phyloP scores from a whole-genome alignment of 257 asterid genomes.

The Rhazya stricta region DNA sequence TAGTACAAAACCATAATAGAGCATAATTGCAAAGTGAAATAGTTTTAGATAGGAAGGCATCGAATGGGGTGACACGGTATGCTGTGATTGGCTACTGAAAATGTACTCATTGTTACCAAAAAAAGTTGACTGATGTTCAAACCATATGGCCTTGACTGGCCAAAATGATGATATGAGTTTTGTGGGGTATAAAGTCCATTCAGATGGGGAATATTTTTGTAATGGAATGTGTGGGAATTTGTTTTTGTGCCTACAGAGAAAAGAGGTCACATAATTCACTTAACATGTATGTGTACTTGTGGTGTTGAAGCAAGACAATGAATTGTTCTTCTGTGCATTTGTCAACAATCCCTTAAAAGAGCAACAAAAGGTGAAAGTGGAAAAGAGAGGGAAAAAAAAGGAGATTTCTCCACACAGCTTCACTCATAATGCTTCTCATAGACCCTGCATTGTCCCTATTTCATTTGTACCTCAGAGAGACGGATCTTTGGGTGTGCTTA shows the following conservation, averaged over 20 bases:
- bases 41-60: not conserved
- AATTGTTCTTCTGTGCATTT: slow-evolving; percentile 42
- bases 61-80: not conserved
- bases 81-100: slow-evolving; percentile 14
- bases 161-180: slow-evolving; percentile 21
- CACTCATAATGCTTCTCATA: slow-evolving; percentile 7
- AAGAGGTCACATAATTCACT: slow-evolving; percentile 23
- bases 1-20: not conserved
- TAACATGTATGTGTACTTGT: slow-evolving; percentile 30
- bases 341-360: slow-evolving; percentile 31
- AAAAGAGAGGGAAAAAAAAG: slow-evolving; percentile 10
- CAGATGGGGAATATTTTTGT: slow-evolving; percentile 1
- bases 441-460: not conserved
- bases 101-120: not conserved
- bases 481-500: not conserved
- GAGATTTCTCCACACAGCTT: slow-evolving; percentile 12
- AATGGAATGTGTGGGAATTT: slow-evolving; percentile 15
- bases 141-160: slow-evolving; percentile 6
- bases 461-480: not conserved
- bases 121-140: not conserved
- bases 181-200: slow-evolving; percentile 17
- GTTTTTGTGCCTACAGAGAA: slow-evolving; percentile 2
- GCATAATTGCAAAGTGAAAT: not conserved
- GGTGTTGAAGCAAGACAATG: slow-evolving; percentile 42
- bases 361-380: too few species aligned